Evolutionary conservation across 1,284 basidiomycete genomes (phyloP).

Genomic region (Leccinum glutinopallens): DNA sequence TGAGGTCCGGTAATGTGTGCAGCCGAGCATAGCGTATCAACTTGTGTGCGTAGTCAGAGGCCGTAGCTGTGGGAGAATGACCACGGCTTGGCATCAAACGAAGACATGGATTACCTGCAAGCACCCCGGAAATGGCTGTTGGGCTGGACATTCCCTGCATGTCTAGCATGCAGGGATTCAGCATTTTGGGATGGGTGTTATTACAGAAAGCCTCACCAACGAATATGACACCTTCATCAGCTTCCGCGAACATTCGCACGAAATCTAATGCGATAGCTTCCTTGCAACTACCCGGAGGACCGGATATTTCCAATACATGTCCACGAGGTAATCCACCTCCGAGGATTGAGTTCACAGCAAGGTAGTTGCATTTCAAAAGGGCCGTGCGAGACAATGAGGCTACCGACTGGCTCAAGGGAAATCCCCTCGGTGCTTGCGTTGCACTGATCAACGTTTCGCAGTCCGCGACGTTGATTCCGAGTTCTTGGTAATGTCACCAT

Average conservation of each 20-base stretch:
- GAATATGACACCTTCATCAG: slow-evolving; percentile 55
- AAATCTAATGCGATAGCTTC: slow-evolving; percentile 55
- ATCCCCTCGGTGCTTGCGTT: slow-evolving; percentile 37
- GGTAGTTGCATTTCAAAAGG: slow-evolving; percentile 40
- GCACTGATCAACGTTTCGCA: slow-evolving; percentile 47
- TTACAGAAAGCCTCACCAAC: slow-evolving; percentile 48
- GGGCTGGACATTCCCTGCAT: slow-evolving; percentile 67
- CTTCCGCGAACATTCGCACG: slow-evolving; percentile 47
- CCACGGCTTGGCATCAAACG: slow-evolving; percentile 10
- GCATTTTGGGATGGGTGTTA: background rate
- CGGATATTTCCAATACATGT: slow-evolving; percentile 68
- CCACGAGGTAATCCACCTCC: slow-evolving; percentile 61
- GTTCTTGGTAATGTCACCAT: slow-evolving; percentile 38
- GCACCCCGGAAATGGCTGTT: slow-evolving; percentile 42
- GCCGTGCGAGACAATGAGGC: slow-evolving; percentile 43
- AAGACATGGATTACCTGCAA: slow-evolving; percentile 43
- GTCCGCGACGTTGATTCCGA: slow-evolving; percentile 46
- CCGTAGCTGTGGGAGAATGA: slow-evolving; percentile 29
- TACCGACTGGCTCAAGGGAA: slow-evolving; percentile 59
- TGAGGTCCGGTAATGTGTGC: slow-evolving; percentile 54
- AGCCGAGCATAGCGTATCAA: slow-evolving; percentile 37
- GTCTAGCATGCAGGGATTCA: slow-evolving; percentile 40
- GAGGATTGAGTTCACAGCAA: slow-evolving; percentile 57
- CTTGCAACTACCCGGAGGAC: slow-evolving; percentile 70
- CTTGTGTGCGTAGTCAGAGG: slow-evolving; percentile 23